Base-by-base conservation (phyloP, 2,329 filamentous ascomycete genomes). In the Microsporum ferrugineum region DNA sequence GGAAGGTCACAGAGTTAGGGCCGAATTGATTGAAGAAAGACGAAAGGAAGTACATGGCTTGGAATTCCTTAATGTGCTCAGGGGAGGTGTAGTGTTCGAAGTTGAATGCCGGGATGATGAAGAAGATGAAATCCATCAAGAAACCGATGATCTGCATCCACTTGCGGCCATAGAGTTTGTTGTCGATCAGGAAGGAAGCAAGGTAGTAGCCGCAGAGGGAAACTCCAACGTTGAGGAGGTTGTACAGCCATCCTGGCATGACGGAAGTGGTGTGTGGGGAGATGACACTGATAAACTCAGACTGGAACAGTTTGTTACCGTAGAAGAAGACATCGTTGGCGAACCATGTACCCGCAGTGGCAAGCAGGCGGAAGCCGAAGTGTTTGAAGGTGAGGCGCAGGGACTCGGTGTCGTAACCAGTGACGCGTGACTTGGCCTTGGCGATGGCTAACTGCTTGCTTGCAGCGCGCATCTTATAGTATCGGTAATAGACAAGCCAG, bases 1-100 rank as follows among this genome's bases (percentile, higher is more conserved):
- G 84, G 88, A 97, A 97, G 64, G 91, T 96, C 69, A 96, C 91
- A 55, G 85, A 87, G 82, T 97, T 97, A 75, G 92, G 92, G 10
- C 92, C 92, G 71, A 97, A 97, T 74, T 97, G 92, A 82, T 96
- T 96, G 86, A 97, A 97, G 81, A 97, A 97, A 29, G 89, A 95
- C 5, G 90, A 95, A 68, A 97, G 75, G 78, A 96, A 96, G 82
- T 96, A 96, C 90, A 97, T 96, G 71, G 91, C 85, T 79, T 96
- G 91, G 86, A 97, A 97, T n/a, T 82, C 79, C 70, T 89, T 85
- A 73, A 96, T 87, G 68, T 89, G 84, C 4, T 79, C 79, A 0
- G 81, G 77, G 57, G 79, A 80, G 23, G 83, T 90, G 79, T 91
- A 96, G 83, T 94, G 91, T 0, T 88, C 73, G 78, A 86, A 96